phyloP scores from a whole-genome alignment of 768 basidiomycete genomes.

The Mycena metata region DNA sequence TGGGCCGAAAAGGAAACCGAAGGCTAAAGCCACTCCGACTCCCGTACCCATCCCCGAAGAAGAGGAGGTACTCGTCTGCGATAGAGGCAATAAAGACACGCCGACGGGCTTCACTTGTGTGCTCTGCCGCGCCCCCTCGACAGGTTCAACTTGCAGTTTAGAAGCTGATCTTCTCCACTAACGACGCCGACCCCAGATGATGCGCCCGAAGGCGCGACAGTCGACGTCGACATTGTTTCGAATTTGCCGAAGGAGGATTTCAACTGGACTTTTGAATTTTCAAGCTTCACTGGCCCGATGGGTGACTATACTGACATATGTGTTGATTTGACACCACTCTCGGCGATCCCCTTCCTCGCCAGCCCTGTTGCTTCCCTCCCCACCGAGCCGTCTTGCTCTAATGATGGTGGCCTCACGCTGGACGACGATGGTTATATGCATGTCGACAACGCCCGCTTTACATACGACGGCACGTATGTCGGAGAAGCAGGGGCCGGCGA shows the following conservation, averaged over 20 bases:
- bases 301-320: not conserved
- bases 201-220: not conserved
- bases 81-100: constrained; percentile 10
- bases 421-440: constrained; percentile 10
- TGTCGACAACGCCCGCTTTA: constrained; percentile 21
- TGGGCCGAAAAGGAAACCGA: not conserved
- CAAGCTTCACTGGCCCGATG: not conserved
- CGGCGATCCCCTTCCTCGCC: constrained; percentile 28
- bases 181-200: constrained; percentile 1
- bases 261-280: constrained; percentile 7
- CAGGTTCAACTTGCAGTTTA: not conserved
- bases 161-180: not conserved
- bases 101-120: constrained; percentile 27
- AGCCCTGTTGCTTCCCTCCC: constrained; percentile 2
- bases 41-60: not conserved
- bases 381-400: not conserved
- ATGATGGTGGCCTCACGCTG: not conserved
- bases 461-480: constrained; percentile 18
- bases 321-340: constrained; percentile 25
- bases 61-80: constrained; percentile 9
- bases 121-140: constrained; percentile 3
- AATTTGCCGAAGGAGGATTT: constrained; percentile 10
- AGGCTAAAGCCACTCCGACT: not conserved
- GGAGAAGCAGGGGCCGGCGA: not conserved
- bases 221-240: not conserved